Percentiles rank a stretch among this genome's conserved stretches.
Conservation (phyloP, 306 rosid species). For the Glycyrrhiza uralensis region DNA sequence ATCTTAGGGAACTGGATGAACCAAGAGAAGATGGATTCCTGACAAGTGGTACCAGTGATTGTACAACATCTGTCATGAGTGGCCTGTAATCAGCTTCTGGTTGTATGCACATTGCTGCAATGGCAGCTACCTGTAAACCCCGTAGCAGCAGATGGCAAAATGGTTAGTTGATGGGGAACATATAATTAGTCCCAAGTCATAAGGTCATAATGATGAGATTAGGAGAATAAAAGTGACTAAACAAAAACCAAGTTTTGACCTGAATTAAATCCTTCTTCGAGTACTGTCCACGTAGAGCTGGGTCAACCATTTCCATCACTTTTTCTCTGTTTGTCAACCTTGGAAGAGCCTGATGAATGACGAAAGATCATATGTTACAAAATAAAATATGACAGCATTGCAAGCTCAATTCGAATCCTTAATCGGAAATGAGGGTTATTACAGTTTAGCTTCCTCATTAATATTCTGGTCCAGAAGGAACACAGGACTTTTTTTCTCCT, state of each 20-base stretch:
- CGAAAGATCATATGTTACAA: neutral
- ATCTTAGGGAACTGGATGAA: constrained; percentile 54
- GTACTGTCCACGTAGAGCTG: constrained; percentile 70
- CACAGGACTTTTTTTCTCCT: neutral
- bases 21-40: constrained; percentile 41
- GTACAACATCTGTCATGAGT: constrained; percentile 89
- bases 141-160: neutral
- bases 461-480: neutral
- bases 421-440: neutral
- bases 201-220: neutral
- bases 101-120: constrained; percentile 98
- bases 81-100: constrained; percentile 98
- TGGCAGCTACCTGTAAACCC: constrained; percentile 68
- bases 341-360: constrained; percentile 79
- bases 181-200: neutral
- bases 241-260: constrained; percentile 41
- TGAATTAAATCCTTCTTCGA: constrained; percentile 89
- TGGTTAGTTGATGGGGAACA: constrained; percentile 1
- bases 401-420: neutral
- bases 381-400: neutral
- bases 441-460: neutral
- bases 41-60: constrained; percentile 76
- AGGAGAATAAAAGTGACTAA: neutral
- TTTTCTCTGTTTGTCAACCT: constrained; percentile 83
- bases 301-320: constrained; percentile 84